Conservation (phyloP, 2,329 filamentous ascomycete genomes). For the Endoconidiophora polonica region DNA sequence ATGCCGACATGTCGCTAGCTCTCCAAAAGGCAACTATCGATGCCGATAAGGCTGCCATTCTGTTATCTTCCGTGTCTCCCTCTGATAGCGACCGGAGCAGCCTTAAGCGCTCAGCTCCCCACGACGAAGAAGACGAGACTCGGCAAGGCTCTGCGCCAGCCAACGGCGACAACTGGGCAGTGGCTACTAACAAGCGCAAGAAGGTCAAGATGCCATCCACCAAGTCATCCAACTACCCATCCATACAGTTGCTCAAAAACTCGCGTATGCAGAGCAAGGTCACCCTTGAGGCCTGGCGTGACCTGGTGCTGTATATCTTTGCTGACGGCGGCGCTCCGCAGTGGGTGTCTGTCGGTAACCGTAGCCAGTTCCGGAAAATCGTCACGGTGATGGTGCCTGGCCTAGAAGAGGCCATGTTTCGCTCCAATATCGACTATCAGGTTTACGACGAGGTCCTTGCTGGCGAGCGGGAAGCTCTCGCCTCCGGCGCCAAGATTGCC, state of each 20-base stretch:
- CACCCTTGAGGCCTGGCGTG: slow-evolving; percentile 45
- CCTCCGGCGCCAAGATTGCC: slow-evolving; percentile 21
- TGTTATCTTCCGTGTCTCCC: not conserved
- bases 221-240: slow-evolving; percentile 40
- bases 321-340: slow-evolving; percentile 48
- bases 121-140: slow-evolving; percentile 24
- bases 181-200: slow-evolving; percentile 35
- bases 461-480: slow-evolving; percentile 19
- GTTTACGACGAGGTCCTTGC: slow-evolving; percentile 23
- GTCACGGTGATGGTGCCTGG: slow-evolving; percentile 87
- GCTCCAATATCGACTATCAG: slow-evolving; percentile 31
- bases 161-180: slow-evolving; percentile 33
- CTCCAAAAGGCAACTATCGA: slow-evolving; percentile 12
- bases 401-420: slow-evolving; percentile 79
- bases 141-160: slow-evolving; percentile 10
- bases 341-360: slow-evolving; percentile 46
- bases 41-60: not conserved
- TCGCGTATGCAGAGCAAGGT: slow-evolving; percentile 45
- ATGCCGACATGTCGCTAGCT: slow-evolving; percentile 11
- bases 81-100: slow-evolving; percentile 22
- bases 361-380: slow-evolving; percentile 55
- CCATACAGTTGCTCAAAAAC: slow-evolving; percentile 39
- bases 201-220: slow-evolving; percentile 42
- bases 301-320: slow-evolving; percentile 48
- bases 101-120: slow-evolving; percentile 32